phyloP scores from a whole-genome alignment of 768 basidiomycete genomes.

The Boletus patriciae region DNA sequence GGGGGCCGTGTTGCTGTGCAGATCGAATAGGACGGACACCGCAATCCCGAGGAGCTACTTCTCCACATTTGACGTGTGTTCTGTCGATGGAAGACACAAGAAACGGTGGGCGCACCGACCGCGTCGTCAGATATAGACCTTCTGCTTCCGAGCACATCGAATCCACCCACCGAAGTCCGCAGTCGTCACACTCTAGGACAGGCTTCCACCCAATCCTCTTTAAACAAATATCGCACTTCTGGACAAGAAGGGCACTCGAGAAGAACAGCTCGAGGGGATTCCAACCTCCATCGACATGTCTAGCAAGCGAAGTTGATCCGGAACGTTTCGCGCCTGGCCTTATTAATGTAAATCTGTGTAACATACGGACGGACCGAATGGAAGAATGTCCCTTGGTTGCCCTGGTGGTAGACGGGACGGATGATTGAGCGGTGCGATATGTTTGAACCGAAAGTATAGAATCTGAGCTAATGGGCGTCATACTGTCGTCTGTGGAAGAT shows the following conservation, averaged over 20 bases:
- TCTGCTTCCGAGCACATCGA: slow-evolving; percentile 11
- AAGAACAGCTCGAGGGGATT: slow-evolving; percentile 80
- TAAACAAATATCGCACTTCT: slow-evolving; percentile 79
- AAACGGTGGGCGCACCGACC: slow-evolving; percentile 4
- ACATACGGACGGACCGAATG: slow-evolving; percentile 52
- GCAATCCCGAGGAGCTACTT: slow-evolving; percentile 77
- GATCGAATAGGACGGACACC: slow-evolving; percentile 49
- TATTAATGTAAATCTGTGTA: slow-evolving; percentile 86
- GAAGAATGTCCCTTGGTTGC: slow-evolving; percentile 82
- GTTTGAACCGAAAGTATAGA: slow-evolving; percentile 58
- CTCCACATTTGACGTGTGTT: slow-evolving; percentile 86
- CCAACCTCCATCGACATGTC: slow-evolving; percentile 49
- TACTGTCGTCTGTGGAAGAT: slow-evolving; percentile 27
- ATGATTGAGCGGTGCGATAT: slow-evolving; percentile 61
- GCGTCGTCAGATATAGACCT: slow-evolving; percentile 18
- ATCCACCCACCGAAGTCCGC: slow-evolving; percentile 61
- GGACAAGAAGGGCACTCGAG: slow-evolving; percentile 64
- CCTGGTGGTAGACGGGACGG: slow-evolving; percentile 50
- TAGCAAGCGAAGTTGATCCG: slow-evolving; percentile 31
- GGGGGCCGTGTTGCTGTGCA: slow-evolving; percentile 24
- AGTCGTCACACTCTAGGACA: slow-evolving; percentile 86
- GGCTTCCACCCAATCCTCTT: slow-evolving; percentile 89
- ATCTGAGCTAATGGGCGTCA: slow-evolving; percentile 42
- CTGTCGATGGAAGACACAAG: slow-evolving; percentile 38
- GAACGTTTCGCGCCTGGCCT: slow-evolving; percentile 70